A percentile compares a stretch with the other conserved stretches of the same genome.
Conservation (phyloP, 352 stramenopile genomes). For the Globisporangium takayamanum region DNA sequence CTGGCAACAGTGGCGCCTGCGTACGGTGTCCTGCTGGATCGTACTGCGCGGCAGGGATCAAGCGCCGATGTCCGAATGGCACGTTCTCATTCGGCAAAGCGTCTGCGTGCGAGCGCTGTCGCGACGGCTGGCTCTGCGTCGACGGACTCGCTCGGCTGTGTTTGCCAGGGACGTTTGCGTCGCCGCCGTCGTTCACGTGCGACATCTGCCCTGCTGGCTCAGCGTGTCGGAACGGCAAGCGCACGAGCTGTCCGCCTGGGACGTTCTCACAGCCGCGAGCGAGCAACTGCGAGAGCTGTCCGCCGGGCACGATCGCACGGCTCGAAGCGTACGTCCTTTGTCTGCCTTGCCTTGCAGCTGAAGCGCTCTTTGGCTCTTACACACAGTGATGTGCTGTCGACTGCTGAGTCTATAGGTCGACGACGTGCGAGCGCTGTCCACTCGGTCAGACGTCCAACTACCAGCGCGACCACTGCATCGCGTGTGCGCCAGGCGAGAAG, state of each 20-base stretch:
- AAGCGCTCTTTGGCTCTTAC: not conserved
- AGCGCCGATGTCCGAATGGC: slow-evolving; percentile 31
- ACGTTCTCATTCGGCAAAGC: slow-evolving; percentile 60
- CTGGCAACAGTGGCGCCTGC: slow-evolving; percentile 21
- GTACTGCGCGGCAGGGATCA: slow-evolving; percentile 52
- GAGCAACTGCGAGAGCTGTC: slow-evolving; percentile 49
- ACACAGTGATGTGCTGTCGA: not conserved
- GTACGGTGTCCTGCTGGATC: slow-evolving; percentile 50
- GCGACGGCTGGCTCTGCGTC: slow-evolving; percentile 58
- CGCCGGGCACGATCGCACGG: slow-evolving; percentile 44
- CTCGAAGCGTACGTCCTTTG: slow-evolving; percentile 26
- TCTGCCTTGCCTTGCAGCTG: not conserved
- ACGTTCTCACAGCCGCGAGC: slow-evolving; percentile 36
- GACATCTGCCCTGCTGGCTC: slow-evolving; percentile 38
- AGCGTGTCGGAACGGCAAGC: slow-evolving; percentile 56
- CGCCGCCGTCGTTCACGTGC: slow-evolving; percentile 24
- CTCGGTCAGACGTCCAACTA: slow-evolving; percentile 44
- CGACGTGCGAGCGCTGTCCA: slow-evolving; percentile 33
- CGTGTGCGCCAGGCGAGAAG: slow-evolving; percentile 32
- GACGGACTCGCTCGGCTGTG: slow-evolving; percentile 45
- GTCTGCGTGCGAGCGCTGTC: slow-evolving; percentile 40
- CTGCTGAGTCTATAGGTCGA: slow-evolving; percentile 17
- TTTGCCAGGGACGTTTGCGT: slow-evolving; percentile 45
- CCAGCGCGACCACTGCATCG: slow-evolving; percentile 46
- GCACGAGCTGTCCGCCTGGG: slow-evolving; percentile 26